Evolutionary conservation across 768 basidiomycete genomes (phyloP), one percentile per base, ranked within the genome.

Genomic region (Pleurotus eryngii): DNA sequence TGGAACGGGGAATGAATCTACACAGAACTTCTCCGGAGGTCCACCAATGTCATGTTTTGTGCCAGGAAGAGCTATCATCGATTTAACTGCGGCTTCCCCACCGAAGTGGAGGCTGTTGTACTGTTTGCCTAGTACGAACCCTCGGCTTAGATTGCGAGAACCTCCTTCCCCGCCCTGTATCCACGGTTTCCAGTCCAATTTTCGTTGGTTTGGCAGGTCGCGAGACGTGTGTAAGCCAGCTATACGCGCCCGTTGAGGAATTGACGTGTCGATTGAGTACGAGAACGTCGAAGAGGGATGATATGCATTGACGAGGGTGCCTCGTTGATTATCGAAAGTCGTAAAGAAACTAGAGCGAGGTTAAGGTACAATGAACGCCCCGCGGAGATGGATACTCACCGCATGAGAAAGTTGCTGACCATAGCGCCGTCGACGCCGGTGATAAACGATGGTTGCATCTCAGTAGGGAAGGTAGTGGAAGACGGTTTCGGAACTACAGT

Each of bases 221-320:
- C 74, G 76, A 4, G 82, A 81, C 5, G 71, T 66, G 59, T 90
- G 86, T 60, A 85, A 78, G 18, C 86, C 87, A 67, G 87, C 81
- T 46, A 90, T 76, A 47, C 90, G 81, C 0, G 92, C 90, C 14
- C 95, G 88, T 5, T 79, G 69, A 3, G 92, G 92, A 59, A 95
- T 89, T 5, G 82, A 68, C 1, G 95, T 95, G 68, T 95, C 95
- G 64, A 84, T 83, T 17, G 88, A 89, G 68, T 87, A 90, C 1
- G 95, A 97, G 68, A 98, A 95, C 6, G 94, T 95, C n/a, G 95
- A 90, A 9, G 81, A 74, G 0, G 90, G 84, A 58, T 90, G 83
- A 68, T 98, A 99, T 17, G 81, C 92, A 46, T 87, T 77, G 14
- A 82, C 65, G 5, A 98, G 79, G 0, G 77, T 72, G 0, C 79